These are phyloP conservation scores for Helianthus tuberosus DNA, from an alignment of 129 eudicot genomes.

Conservation along the genomic window DNA sequence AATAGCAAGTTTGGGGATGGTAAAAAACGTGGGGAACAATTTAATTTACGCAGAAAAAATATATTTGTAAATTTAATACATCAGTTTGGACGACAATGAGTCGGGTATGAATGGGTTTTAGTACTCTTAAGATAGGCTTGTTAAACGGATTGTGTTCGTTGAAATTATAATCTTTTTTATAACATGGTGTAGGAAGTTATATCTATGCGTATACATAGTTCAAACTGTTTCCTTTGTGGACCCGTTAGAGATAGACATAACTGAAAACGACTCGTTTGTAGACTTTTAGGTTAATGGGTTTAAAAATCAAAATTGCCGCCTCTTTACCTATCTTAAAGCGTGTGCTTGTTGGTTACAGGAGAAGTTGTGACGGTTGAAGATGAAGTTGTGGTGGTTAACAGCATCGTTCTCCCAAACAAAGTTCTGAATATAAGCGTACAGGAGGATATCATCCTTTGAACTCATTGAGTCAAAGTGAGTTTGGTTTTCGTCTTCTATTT, in stretches of 20 bases:
- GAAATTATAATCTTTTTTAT: too few species aligned
- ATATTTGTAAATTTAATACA: too few species aligned
- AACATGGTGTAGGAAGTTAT: too few species aligned
- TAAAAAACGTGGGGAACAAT: too few species aligned
- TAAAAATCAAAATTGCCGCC: neutral
- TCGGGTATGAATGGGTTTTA: too few species aligned
- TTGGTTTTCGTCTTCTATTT: slow-evolving; percentile 8
- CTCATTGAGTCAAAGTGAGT: neutral
- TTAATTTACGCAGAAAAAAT: too few species aligned
- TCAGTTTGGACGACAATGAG: too few species aligned
- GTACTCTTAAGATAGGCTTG: too few species aligned
- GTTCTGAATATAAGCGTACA: slow-evolving; percentile 85
- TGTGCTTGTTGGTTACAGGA: slow-evolving; percentile 49
- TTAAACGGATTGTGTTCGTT: too few species aligned
- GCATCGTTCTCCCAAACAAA: slow-evolving; percentile 92
- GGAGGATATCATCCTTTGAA: slow-evolving; percentile 70
- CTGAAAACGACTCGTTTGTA: neutral
- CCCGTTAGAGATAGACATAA: neutral
- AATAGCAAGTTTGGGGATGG: too few species aligned
- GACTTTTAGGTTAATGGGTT: neutral
- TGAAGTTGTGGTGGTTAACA: slow-evolving; percentile 84
- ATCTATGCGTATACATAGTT: neutral
- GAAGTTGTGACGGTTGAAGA: slow-evolving; percentile 94
- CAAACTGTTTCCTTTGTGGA: neutral
- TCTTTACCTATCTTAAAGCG: neutral